Conservation (phyloP, 1,284 basidiomycete genomes). For the Wolfiporia cocos region DNA sequence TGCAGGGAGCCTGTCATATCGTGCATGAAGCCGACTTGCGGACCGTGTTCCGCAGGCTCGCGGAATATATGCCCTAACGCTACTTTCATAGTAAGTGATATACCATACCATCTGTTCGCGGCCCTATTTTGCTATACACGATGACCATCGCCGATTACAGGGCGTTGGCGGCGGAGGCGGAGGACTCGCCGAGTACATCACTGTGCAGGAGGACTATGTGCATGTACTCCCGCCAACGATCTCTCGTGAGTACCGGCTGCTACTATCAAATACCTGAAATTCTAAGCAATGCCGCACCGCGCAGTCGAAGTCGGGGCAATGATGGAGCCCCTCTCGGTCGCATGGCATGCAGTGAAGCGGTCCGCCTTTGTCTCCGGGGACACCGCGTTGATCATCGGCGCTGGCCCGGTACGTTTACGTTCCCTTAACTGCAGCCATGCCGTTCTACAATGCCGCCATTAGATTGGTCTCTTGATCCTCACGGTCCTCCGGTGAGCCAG, state of each 20-base stretch:
- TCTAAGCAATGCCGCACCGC: background rate
- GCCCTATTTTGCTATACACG: background rate
- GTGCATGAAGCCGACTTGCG: slow-evolving; percentile 17
- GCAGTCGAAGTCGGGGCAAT: slow-evolving; percentile 26
- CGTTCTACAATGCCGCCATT: background rate
- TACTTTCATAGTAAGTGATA: slow-evolving; percentile 20
- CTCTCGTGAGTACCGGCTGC: slow-evolving; percentile 12
- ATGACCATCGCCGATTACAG: slow-evolving; percentile 4
- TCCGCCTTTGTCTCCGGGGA: slow-evolving; percentile 21
- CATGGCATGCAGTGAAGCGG: slow-evolving; percentile 26
- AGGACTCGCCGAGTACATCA: slow-evolving; percentile 25
- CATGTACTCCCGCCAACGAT: slow-evolving; percentile 22
- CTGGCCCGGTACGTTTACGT: slow-evolving; percentile 22
- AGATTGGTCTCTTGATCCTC: slow-evolving; percentile 24
- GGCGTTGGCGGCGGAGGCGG: slow-evolving; percentile 18
- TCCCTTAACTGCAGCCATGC: background rate
- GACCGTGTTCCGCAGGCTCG: slow-evolving; percentile 8
- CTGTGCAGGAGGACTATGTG: slow-evolving; percentile 19
- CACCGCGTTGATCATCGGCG: slow-evolving; percentile 26
- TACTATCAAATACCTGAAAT: background rate
- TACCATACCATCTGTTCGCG: background rate
- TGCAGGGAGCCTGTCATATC: slow-evolving; percentile 25
- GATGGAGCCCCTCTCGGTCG: slow-evolving; percentile 28
- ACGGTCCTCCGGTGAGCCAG: slow-evolving; percentile 14
- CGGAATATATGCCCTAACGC: slow-evolving; percentile 20